Conservation (phyloP, 2,329 filamentous ascomycete genomes). For the Fusarium sp. region DNA sequence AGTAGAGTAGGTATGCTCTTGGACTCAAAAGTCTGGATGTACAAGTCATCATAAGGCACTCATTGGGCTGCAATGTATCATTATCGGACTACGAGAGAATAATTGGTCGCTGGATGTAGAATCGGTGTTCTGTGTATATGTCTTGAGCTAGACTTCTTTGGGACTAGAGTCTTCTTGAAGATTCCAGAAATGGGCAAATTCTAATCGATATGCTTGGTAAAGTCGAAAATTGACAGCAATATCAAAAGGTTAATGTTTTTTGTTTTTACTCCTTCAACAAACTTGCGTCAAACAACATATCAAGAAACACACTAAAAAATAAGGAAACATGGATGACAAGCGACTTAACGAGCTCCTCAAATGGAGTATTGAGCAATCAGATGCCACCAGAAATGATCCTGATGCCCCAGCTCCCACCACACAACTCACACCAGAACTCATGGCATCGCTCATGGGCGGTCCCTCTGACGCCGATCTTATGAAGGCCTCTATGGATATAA, state of each 20-base stretch:
- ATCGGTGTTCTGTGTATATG: constrained; percentile 20
- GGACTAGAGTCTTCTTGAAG: constrained; percentile 49
- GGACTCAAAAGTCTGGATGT: not conserved
- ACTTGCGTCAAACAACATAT: not conserved
- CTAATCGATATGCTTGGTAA: constrained; percentile 31
- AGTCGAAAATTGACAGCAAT: constrained; percentile 27
- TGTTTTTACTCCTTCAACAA: constrained; percentile 1
- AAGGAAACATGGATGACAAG: constrained; percentile 57
- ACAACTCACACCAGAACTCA: constrained; percentile 72
- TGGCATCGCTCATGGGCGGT: constrained; percentile 82
- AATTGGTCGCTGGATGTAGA: constrained; percentile 19
- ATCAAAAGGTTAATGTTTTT: constrained; percentile 13
- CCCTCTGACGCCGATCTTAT: constrained; percentile 93
- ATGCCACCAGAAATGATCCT: constrained; percentile 43
- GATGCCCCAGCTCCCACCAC: constrained; percentile 47
- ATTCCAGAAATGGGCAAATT: constrained; percentile 53
- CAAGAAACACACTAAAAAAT: not conserved
- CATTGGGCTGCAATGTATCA: not conserved
- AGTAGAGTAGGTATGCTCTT: not conserved
- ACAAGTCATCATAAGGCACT: constrained; percentile 1
- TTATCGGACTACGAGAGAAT: constrained; percentile 1
- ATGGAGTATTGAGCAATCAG: constrained; percentile 72
- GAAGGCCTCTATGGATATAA: constrained; percentile 81
- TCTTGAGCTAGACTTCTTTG: constrained; percentile 40
- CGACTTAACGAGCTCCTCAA: constrained; percentile 80